These are phyloP conservation scores for Fusarium torulosum DNA, from an alignment of 2,329 filamentous ascomycete species.

Conservation along the genomic window DNA sequence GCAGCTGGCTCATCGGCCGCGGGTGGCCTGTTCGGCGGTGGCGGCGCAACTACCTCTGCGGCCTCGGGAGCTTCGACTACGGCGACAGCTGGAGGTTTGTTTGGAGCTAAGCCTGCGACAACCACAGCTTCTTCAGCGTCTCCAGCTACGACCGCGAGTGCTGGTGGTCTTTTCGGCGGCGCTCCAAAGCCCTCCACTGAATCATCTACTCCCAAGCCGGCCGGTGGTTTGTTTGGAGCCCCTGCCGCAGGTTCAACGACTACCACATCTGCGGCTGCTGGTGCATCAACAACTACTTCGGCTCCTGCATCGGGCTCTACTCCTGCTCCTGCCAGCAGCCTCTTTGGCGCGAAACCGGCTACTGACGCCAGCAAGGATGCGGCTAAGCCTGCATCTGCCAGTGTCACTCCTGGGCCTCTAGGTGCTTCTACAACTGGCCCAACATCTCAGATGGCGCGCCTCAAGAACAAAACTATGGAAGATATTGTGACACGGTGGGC, in stretches of 20 bases:
- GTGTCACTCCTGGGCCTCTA: constrained; percentile 58
- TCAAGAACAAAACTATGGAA: constrained; percentile 99
- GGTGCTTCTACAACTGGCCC: constrained; percentile 84
- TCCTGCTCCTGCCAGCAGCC: constrained; percentile 49
- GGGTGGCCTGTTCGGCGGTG: constrained; percentile 54
- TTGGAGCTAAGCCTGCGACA: constrained; percentile 50
- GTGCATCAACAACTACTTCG: constrained; percentile 42
- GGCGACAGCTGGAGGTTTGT: constrained; percentile 50
- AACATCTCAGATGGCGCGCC: constrained; percentile 83
- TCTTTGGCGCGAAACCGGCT: constrained; percentile 54
- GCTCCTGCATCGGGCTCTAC: constrained; percentile 48
- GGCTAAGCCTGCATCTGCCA: constrained; percentile 49
- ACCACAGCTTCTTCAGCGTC: constrained; percentile 48
- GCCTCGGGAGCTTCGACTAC: constrained; percentile 50
- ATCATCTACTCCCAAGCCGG: constrained; percentile 41
- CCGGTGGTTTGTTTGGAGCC: constrained; percentile 46
- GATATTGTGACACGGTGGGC: constrained; percentile 98
- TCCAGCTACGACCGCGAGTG: constrained; percentile 45
- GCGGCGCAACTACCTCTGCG: constrained; percentile 47
- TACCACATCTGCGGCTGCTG: constrained; percentile 29
- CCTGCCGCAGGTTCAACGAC: constrained; percentile 41
- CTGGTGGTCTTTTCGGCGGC: constrained; percentile 46
- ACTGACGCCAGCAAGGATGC: constrained; percentile 49
- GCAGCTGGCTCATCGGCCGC: constrained; percentile 52
- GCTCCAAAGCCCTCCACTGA: constrained; percentile 42